A percentile compares a stretch with the other conserved stretches of the same genome.
phyloP scores from a whole-genome alignment of 495 filamentous ascomycete genomes.

The Aspergillus coremiiformis region DNA sequence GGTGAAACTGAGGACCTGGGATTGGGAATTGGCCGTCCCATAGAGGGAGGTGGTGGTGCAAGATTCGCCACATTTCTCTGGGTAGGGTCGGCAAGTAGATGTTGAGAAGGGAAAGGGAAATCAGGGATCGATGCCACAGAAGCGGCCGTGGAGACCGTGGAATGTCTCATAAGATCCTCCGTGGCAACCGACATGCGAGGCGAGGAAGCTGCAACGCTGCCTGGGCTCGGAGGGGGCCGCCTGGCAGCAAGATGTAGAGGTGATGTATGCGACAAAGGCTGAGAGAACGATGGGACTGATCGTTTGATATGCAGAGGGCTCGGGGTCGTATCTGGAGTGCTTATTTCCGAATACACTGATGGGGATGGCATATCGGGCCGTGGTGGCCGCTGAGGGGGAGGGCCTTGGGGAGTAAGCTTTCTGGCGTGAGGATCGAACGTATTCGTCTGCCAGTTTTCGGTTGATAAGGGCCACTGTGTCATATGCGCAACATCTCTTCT shows the following conservation, averaged over 20 bases:
- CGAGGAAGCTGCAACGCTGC: slow-evolving; percentile 19
- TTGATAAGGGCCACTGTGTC: slow-evolving; percentile 37
- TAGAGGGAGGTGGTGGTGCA: slow-evolving; percentile 19
- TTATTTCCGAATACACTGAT: slow-evolving; percentile 39
- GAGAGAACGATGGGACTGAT: slow-evolving; percentile 45
- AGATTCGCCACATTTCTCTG: slow-evolving; percentile 17
- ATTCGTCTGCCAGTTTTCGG: slow-evolving; percentile 28
- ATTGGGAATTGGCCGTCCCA: slow-evolving; percentile 16
- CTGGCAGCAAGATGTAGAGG: slow-evolving; percentile 18
- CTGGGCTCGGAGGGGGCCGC: slow-evolving; percentile 31
- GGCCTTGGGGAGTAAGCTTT: slow-evolving; percentile 44
- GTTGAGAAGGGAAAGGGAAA: slow-evolving; percentile 19
- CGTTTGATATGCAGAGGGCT: slow-evolving; percentile 39
- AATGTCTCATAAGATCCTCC: slow-evolving; percentile 30
- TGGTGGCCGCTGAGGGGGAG: slow-evolving; percentile 60
- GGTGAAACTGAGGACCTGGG: slow-evolving; percentile 75
- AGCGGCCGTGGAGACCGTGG: slow-evolving; percentile 24
- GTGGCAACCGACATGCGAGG: slow-evolving; percentile 25
- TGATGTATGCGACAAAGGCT: slow-evolving; percentile 32
- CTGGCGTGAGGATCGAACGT: slow-evolving; percentile 30
- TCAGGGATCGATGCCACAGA: slow-evolving; percentile 44
- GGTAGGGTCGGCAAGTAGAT: slow-evolving; percentile 5
- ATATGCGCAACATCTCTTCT: slow-evolving; percentile 22
- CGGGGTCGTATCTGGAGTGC: slow-evolving; percentile 46
- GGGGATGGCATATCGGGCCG: slow-evolving; percentile 45